Conservation (phyloP, 176 grass and related monocot species). For the Rhipidocladum racemiflorum region DNA sequence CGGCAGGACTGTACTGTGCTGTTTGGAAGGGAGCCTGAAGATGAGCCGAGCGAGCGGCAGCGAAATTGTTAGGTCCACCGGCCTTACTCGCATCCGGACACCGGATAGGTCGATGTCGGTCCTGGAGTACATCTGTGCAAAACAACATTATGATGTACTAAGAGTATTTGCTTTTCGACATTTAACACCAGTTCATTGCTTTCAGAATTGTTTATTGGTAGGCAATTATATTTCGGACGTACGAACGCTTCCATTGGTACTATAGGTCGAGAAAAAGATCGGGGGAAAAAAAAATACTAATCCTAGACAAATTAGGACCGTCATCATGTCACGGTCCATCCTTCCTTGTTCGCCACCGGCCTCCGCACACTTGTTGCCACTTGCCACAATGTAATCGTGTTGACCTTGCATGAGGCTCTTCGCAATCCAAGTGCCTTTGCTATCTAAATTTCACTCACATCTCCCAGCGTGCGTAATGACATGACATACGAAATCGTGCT, state of each 20-base stretch:
- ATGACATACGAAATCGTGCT: neutral
- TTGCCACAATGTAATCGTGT: neutral
- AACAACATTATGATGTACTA: neutral
- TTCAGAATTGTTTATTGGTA: neutral
- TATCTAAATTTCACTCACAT: neutral
- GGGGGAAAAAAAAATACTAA: neutral
- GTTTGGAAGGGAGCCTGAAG: constrained; percentile 32
- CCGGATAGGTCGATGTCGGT: neutral
- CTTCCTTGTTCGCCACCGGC: constrained; percentile 12
- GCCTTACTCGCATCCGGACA: constrained; percentile 18
- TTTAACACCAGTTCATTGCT: neutral
- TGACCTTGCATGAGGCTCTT: neutral
- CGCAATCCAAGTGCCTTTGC: neutral
- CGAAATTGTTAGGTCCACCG: constrained; percentile 42
- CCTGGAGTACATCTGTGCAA: neutral
- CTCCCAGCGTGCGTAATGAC: neutral
- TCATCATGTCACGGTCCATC: neutral
- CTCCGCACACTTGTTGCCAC: constrained; percentile 9
- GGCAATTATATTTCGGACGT: neutral
- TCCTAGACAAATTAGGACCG: neutral
- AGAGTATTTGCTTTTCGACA: neutral
- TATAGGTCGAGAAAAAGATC: neutral
- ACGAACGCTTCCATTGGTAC: neutral
- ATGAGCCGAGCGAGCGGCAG: neutral
- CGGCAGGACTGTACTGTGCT: constrained; percentile 43